These are phyloP conservation scores for Symbiotaphrina buchneri DNA, from an alignment of 495 filamentous ascomycete species.

Conservation along the genomic window DNA sequence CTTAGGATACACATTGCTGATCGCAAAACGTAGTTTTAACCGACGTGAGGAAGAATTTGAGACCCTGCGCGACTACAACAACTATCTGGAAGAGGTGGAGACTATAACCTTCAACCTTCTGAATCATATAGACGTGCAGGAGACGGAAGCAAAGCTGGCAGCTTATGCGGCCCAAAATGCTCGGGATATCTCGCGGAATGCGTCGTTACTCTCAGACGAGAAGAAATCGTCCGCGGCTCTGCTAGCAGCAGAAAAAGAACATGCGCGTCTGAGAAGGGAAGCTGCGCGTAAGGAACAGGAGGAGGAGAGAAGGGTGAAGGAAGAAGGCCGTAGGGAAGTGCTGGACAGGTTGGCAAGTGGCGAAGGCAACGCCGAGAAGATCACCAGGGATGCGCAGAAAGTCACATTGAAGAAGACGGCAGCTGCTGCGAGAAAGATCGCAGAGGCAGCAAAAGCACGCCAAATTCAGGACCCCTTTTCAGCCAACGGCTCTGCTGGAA, in stretches of 20 bases:
- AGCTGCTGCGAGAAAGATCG: conserved; percentile 23
- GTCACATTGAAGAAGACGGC: conserved; percentile 52
- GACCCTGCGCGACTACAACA: conserved; percentile 57
- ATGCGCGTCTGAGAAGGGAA: conserved; percentile 27
- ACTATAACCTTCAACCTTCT: conserved; percentile 76
- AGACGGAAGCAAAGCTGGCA: conserved; percentile 44
- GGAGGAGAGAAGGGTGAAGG: conserved; percentile 36
- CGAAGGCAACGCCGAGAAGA: conserved; percentile 25
- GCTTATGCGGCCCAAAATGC: conserved; percentile 46
- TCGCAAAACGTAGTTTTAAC: conserved; percentile 36
- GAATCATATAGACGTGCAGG: conserved; percentile 38
- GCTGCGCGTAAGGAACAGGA: conserved; percentile 30
- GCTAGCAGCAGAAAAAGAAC: conserved; percentile 49
- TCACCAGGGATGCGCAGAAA: conserved; percentile 28
- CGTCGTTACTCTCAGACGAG: conserved; percentile 27
- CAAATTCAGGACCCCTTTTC: conserved; percentile 14
- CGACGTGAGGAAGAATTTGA: conserved; percentile 78
- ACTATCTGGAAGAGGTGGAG: conserved; percentile 89
- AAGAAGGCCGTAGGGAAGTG: conserved; percentile 35
- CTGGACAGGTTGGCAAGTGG: conserved; percentile 22
- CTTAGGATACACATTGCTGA: not conserved
- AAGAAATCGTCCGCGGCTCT: conserved; percentile 27
- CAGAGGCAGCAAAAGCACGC: conserved; percentile 22
- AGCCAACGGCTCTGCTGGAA: conserved; percentile 11
- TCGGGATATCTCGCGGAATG: conserved; percentile 30